A percentile compares a stretch with the other conserved stretches of the same genome.
phyloP scores from a whole-genome alignment of 768 basidiomycete species.

The Trametes meyenii region DNA sequence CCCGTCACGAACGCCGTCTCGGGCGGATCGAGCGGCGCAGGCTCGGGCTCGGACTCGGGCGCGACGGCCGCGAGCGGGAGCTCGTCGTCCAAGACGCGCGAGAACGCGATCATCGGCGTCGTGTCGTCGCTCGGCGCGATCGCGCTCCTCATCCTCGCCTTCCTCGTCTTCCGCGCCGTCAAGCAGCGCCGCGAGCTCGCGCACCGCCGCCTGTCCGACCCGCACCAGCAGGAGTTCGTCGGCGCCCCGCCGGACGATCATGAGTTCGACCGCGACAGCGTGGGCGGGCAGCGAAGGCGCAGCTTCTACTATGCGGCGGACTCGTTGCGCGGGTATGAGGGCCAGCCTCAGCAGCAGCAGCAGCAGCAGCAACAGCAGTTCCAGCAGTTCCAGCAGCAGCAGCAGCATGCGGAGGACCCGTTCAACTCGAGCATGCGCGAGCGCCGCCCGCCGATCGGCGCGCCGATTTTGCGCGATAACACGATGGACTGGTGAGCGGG shows the following conservation, averaged over 20 bases:
- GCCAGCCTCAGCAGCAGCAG: not conserved
- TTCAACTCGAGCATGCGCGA: constrained; percentile 50
- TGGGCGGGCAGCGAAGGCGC: constrained; percentile 71
- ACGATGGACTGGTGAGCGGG: constrained; percentile 76
- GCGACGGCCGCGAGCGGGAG: constrained; percentile 10
- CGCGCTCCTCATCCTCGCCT: constrained; percentile 69
- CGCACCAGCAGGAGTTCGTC: constrained; percentile 31
- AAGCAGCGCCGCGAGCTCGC: constrained; percentile 68
- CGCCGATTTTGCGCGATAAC: constrained; percentile 78
- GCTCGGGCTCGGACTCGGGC: constrained; percentile 30
- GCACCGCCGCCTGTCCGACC: constrained; percentile 73
- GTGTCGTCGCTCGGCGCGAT: constrained; percentile 81
- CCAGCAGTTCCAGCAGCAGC: constrained; percentile 33
- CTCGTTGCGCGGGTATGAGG: constrained; percentile 61
- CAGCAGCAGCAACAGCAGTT: constrained; percentile 14
- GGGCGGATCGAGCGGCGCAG: constrained; percentile 25
- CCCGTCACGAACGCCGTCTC: constrained; percentile 47
- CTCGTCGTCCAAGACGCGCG: constrained; percentile 51
- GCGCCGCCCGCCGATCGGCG: constrained; percentile 69
- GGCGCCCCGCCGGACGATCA: constrained; percentile 64
- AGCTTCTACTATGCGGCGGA: constrained; percentile 91
- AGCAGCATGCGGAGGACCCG: constrained; percentile 37
- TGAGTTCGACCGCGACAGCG: constrained; percentile 76
- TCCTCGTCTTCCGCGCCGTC: constrained; percentile 70
- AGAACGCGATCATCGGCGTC: constrained; percentile 91